A percentile compares a stretch with the other conserved stretches of the same genome.
Evolutionary conservation across 495 filamentous ascomycete species (phyloP).

Genomic region (Ascobolus immersus): DNA sequence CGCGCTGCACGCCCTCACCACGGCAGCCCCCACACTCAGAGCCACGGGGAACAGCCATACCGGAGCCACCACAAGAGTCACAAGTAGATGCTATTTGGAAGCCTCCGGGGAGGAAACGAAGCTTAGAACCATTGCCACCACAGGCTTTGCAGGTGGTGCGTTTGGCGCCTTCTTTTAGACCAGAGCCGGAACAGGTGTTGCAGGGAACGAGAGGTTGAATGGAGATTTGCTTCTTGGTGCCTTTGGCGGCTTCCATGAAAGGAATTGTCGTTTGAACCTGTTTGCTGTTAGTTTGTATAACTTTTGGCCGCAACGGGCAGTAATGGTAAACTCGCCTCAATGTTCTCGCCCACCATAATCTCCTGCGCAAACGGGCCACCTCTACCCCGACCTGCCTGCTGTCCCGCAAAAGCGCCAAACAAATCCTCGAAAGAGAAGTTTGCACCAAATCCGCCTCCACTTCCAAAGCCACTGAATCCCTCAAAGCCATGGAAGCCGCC

Average conservation of each 20-base stretch:
- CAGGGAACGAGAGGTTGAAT: constrained; percentile 57
- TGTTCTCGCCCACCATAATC: constrained; percentile 66
- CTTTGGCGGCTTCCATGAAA: constrained; percentile 92
- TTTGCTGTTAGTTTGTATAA: background rate
- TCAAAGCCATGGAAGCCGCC: constrained; percentile 34
- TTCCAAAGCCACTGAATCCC: constrained; percentile 33
- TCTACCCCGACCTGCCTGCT: constrained; percentile 27
- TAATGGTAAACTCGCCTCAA: constrained; percentile 30
- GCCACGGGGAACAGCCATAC: constrained; percentile 43
- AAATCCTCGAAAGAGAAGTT: constrained; percentile 91
- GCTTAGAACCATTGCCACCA: constrained; percentile 59
- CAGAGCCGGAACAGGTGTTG: constrained; percentile 54
- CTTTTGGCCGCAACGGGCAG: background rate
- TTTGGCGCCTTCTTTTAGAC: constrained; percentile 56
- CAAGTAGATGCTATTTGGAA: constrained; percentile 93
- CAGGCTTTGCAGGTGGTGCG: constrained; percentile 50
- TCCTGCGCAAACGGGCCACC: constrained; percentile 43
- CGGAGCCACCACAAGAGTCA: constrained; percentile 48
- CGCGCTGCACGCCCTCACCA: constrained; percentile 54
- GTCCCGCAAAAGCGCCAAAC: constrained; percentile 58
- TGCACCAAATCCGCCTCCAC: constrained; percentile 37
- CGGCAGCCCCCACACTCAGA: constrained; percentile 52
- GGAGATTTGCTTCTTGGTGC: constrained; percentile 47
- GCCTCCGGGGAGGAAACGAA: constrained; percentile 70
- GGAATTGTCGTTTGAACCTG: constrained; percentile 56